Conservation (phyloP, 2,329 filamentous ascomycete species). For the Elsinoe arachidis region DNA sequence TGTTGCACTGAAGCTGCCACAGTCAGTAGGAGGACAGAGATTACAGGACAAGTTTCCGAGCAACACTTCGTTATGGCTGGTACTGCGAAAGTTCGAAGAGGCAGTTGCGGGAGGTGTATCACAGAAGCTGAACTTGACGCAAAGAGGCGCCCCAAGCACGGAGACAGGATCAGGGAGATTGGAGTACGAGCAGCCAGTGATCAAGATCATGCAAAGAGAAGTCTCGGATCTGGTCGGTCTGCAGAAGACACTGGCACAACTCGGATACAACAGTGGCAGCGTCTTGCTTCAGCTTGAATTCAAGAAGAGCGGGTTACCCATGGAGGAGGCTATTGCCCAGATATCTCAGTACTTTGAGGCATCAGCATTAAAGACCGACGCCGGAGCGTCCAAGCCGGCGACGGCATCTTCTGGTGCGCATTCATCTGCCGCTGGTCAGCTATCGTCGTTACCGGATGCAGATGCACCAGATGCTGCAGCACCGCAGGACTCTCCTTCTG, state of each 20-base stretch:
- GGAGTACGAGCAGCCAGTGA: constrained; percentile 76
- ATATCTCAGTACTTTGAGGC: constrained; percentile 63
- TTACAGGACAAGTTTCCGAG: constrained; percentile 80
- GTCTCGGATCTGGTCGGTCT: constrained; percentile 69
- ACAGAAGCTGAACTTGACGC: constrained; percentile 66
- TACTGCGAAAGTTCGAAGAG: constrained; percentile 84
- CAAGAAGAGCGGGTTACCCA: constrained; percentile 62
- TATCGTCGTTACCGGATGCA: constrained; percentile 20
- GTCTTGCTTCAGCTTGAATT: constrained; percentile 72
- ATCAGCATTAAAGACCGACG: constrained; percentile 30
- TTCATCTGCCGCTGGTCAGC: constrained; percentile 16
- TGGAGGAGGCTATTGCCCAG: constrained; percentile 76
- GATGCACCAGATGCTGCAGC: constrained; percentile 19
- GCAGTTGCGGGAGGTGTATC: constrained; percentile 46
- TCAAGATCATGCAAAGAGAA: constrained; percentile 76
- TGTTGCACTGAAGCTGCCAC: constrained; percentile 77
- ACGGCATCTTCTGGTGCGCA: constrained; percentile 24
- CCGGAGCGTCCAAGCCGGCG: constrained; percentile 21
- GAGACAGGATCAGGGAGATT: constrained; percentile 59
- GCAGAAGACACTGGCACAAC: constrained; percentile 77
- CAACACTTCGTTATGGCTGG: constrained; percentile 78
- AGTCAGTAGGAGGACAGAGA: constrained; percentile 54
- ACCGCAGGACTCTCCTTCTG: constrained; percentile 19
- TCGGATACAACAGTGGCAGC: constrained; percentile 79
- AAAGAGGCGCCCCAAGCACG: constrained; percentile 61